These are phyloP conservation scores for Nelumbo lutea DNA, from an alignment of 164 flowering plant species.

Conservation along the genomic window DNA sequence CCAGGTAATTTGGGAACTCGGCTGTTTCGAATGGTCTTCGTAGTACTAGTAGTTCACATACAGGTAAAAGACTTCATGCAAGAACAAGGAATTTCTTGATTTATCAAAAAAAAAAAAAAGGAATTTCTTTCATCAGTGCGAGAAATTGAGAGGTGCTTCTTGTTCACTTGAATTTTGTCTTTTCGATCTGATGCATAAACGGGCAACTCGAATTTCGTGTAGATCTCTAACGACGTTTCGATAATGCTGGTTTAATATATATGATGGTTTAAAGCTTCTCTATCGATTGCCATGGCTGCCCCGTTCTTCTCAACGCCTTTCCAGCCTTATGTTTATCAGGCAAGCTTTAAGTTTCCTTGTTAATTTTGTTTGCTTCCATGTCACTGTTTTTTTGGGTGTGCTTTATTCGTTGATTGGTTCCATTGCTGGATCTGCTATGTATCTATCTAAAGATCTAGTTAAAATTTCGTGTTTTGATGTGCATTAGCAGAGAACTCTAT, in stretches of 20 bases:
- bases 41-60: no score
- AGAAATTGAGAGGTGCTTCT: background rate
- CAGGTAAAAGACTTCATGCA: no score
- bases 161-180: background rate
- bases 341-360: background rate
- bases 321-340: conserved; percentile 75
- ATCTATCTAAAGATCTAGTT: background rate
- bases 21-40: no score
- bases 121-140: background rate
- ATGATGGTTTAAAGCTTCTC: background rate
- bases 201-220: conserved; percentile 1
- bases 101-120: background rate
- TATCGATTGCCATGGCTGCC: conserved; percentile 52
- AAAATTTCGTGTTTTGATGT: background rate
- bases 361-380: background rate
- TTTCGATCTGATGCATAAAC: background rate
- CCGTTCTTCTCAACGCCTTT: conserved; percentile 70
- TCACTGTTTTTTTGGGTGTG: background rate
- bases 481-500: no score
- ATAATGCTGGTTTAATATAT: background rate
- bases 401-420: background rate
- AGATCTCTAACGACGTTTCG: conserved; percentile 7
- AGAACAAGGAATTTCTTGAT: no score
- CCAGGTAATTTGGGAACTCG: no score
- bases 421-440: conserved; percentile 10